Evolutionary conservation across 768 basidiomycete species (phyloP), one percentile per base, ranked within the genome.

Genomic region (Sporobolomyces pararoseus): DNA sequence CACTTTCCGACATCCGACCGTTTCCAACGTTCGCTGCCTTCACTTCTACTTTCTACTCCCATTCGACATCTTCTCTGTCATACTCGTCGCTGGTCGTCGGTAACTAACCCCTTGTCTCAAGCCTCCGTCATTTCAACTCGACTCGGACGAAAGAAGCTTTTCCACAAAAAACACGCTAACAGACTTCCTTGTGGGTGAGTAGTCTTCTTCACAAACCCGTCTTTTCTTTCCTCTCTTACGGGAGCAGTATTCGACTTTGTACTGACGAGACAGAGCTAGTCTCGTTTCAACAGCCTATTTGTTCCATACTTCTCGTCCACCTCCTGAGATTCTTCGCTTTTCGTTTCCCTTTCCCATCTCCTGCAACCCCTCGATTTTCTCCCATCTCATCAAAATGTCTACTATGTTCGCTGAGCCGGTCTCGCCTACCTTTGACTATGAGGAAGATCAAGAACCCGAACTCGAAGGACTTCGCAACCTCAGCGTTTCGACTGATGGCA

Each of bases 401-500:
- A 4, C 50, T 4, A 17, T 27, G 25, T 46, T 60, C 34, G 46
- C 34, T 58, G 60, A 65, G 64, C 64, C 65, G 49, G 65, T 55
- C 70, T 61, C 64, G 60, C 64, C 58, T n/a, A 16, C 51, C 35
- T 21, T 70, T 27, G 29, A 61, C 19, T 61, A 51, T 39, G 55
- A 66, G 13, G 70, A 71, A 6, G 65, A 66, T 2, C 46, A 66
- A 3, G 65, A 63, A 46, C 70, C 70, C 0, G 50, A 71, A 17
- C 55, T 71, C n/a, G 65, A 63, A 7, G 70, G 65, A 23, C 47
- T 66, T 21, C 70, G 70, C 12, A 42, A 71, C 37, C 44, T 71
- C 31, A 66, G 65, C 55, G 65, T 71, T 19, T 71, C 70, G 25
- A 71, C 60, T 10, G 70, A 71, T 35, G 70, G 70, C 9, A 71